Percentiles rank a stretch among this genome's conserved stretches.
Evolutionary conservation across 2,329 filamentous ascomycete species (phyloP).

Genomic region (Clarireedia hainanense): DNA sequence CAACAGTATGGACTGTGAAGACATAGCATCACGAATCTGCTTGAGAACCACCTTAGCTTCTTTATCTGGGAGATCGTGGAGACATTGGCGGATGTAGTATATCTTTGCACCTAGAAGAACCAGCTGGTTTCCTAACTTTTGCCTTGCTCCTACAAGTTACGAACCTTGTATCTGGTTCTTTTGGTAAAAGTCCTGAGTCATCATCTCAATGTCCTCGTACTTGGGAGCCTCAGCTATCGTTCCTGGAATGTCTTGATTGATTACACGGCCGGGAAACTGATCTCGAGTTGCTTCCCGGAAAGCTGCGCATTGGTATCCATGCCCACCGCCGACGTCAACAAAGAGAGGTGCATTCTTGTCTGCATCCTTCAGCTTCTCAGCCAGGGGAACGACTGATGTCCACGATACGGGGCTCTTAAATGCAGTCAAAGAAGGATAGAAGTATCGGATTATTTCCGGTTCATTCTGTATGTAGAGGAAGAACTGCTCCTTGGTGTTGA

Average conservation of each 20-base stretch:
- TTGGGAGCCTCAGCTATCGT: constrained; percentile 19
- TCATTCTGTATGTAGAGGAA: not conserved
- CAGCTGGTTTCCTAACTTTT: not conserved
- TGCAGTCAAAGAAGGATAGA: not conserved
- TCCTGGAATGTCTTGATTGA: constrained; percentile 34
- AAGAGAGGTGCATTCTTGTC: constrained; percentile 19
- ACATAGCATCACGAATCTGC: constrained; percentile 20
- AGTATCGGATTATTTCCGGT: not conserved
- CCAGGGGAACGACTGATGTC: not conserved
- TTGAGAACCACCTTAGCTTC: constrained; percentile 19
- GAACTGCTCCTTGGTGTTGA: not conserved
- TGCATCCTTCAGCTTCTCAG: not conserved
- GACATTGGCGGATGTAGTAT: constrained; percentile 27
- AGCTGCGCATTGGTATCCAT: constrained; percentile 31
- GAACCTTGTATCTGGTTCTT: constrained; percentile 23
- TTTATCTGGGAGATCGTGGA: constrained; percentile 30
- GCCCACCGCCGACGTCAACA: constrained; percentile 35
- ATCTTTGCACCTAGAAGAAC: constrained; percentile 7
- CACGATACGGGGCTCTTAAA: not conserved
- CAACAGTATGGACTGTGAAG: constrained; percentile 15
- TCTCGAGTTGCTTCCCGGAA: constrained; percentile 22
- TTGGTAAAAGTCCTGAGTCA: constrained; percentile 24
- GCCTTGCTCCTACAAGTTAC: not conserved
- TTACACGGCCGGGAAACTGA: constrained; percentile 30
- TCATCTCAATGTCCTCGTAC: constrained; percentile 26